Base-by-base conservation (phyloP, 2,329 filamentous ascomycete species). In the Xylariaceae sp. region DNA sequence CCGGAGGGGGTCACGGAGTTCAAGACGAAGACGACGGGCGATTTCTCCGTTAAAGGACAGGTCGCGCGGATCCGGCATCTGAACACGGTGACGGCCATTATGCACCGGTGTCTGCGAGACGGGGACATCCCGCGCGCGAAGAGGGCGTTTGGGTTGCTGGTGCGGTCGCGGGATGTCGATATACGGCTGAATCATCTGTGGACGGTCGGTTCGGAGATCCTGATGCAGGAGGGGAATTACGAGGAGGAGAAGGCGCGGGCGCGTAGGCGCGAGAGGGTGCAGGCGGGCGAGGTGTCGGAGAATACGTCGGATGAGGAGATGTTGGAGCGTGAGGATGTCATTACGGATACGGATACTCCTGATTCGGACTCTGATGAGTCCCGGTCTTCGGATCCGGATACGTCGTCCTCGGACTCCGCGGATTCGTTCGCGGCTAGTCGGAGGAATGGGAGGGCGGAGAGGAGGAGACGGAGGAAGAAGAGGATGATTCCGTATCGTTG, bases 171-270 rank as follows among this genome's bases (percentile, higher is more conserved):
- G 53, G 76, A 86, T 5, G 78, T 92, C 17, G 90, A 96, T 70
- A 73, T 93, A 52, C 83, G 91, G 45, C 78, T 78, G 17, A 81
- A 87, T 67, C 82, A 84, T 41, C 81, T 88, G 64, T 97, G 92
- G 93, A 87, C 87, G 11, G 81, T 96, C 50, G 92, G 90, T 0
- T 90, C 90, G 1, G 92, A 96, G 74, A 83, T 97, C 17, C 75
- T 96, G 58, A 85, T 96, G 75, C 83, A 88, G 13, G 75, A 80
- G 34, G 80, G 78, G 5, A 41, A 41, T 30, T 30, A 30, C 23
- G 76, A 80, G 61, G 69, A n/a, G 47, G 68, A 65, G 23, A 30
- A 30, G 1, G 23, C 23, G 23, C 4, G 23, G 23, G 23, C 23
- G 23, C 23, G 23, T 1, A 30, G 23, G 23, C 23, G 23, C 23